Base-by-base conservation (phyloP, 345 rosid species). In the Trapa incisa region DNA sequence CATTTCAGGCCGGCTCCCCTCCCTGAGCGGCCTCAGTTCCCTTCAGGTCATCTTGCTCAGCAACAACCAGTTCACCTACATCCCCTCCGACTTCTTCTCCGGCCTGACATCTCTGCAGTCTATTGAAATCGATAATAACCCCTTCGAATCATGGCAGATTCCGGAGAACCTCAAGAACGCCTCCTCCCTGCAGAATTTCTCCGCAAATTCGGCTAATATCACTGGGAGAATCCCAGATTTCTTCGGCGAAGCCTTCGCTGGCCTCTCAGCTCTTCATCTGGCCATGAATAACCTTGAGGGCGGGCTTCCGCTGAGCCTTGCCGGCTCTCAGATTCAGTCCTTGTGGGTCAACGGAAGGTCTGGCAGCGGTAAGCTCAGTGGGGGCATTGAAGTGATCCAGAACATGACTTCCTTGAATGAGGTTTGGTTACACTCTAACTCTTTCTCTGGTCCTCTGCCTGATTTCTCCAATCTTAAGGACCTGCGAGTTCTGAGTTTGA, bases 331-430 rank as follows among this genome's bases (percentile, higher is more conserved):
- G 73, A 75, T 92, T 67, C 86, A 87, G 82, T 86, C 98, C 33
- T 66, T 92, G 69, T 92, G 98, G 98, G 76, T 92, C 39, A 92
- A 92, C 72, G 96, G 96, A 47, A 91, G 83, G 79, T 77, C 69
- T 5, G 72, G 80, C 68, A 39, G 63, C n/a, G 72, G 67, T 38
- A 78, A 79, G 62, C 91, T 92, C n/a, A 71, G 77, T 22, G 98
- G 96, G 33, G 17, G 45, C 14, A 76, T 89, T 56, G 78, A 77
- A 71, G 84, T 87, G 48, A 64, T 87, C 16, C 85, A 81, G 77
- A 92, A 89, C 75, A 92, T 92, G 98, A 92, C 96, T 50, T 68
- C 73, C 10, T 80, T 92, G 77, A 76, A 50, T 69, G 93, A 89
- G 70, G 84, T 86, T 22, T 92, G 98, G 96, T 71, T 92, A 72